These are phyloP conservation scores for Endothia cerciana DNA, from an alignment of 2,329 filamentous ascomycete genomes.

Conservation along the genomic window DNA sequence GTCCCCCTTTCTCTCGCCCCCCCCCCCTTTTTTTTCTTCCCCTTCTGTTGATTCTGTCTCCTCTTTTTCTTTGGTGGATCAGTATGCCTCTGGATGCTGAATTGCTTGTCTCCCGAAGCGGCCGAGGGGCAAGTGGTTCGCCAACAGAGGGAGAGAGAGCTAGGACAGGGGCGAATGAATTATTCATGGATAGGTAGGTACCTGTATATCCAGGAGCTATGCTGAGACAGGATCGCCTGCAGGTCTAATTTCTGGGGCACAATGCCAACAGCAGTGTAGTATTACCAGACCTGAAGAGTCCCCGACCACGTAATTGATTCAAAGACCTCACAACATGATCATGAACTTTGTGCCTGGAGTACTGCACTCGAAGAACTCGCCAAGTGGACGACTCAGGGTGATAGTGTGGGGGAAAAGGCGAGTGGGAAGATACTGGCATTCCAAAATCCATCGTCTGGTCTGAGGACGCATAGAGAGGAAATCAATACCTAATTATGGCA, in stretches of 20 bases:
- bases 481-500: not conserved
- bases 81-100: no score
- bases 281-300: not conserved
- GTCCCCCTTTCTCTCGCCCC: no score
- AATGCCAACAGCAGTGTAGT: not conserved
- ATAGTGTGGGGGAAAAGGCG: not conserved
- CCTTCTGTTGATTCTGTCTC: no score
- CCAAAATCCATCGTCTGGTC: not conserved
- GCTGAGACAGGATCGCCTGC: not conserved
- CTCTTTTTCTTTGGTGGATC: no score
- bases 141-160: no score
- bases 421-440: not conserved
- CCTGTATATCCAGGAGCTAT: not conserved
- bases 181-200: no score
- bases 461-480: not conserved
- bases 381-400: not conserved
- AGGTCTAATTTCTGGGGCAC: no score
- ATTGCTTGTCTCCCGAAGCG: no score
- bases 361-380: not conserved
- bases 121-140: no score
- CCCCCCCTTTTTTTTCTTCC: no score
- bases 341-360: not conserved
- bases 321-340: not conserved
- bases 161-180: no score
- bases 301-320: not conserved